phyloP scores from a whole-genome alignment of 2,329 filamentous ascomycete genomes.

The Triangularia verruculosa region DNA sequence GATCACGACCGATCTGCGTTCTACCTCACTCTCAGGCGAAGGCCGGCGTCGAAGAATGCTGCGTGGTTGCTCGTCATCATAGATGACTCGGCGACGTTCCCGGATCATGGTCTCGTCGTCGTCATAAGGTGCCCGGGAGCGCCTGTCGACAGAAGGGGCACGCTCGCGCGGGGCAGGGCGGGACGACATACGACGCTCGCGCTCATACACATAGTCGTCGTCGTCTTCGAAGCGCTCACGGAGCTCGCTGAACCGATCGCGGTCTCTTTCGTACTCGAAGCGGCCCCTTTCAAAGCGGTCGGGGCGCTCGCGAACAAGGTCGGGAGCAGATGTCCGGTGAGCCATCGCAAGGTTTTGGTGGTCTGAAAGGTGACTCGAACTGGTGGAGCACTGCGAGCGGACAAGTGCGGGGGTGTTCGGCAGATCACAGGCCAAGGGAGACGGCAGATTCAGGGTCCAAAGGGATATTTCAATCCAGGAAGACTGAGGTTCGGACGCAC shows the following conservation, averaged over 20 bases:
- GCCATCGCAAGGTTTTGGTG: slow-evolving; percentile 21
- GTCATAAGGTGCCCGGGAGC: slow-evolving; percentile 40
- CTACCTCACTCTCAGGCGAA: slow-evolving; percentile 48
- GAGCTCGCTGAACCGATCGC: slow-evolving; percentile 53
- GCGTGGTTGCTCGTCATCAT: slow-evolving; percentile 50
- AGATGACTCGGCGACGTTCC: slow-evolving; percentile 44
- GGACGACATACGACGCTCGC: slow-evolving; percentile 37
- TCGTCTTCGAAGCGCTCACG: slow-evolving; percentile 48
- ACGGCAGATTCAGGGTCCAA: not conserved
- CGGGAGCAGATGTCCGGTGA: slow-evolving; percentile 22
- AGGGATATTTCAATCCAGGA: not conserved
- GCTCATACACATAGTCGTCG: slow-evolving; percentile 42
- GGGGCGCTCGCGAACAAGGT: slow-evolving; percentile 32
- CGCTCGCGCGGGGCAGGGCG: slow-evolving; percentile 42
- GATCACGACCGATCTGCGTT: slow-evolving; percentile 52
- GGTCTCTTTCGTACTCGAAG: slow-evolving; percentile 45
- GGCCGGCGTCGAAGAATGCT: slow-evolving; percentile 31
- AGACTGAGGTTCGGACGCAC: not conserved
- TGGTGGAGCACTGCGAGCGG: not conserved
- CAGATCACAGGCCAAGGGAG: not conserved
- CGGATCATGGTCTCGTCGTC: slow-evolving; percentile 46
- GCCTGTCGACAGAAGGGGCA: slow-evolving; percentile 43
- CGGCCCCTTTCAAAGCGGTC: slow-evolving; percentile 57
- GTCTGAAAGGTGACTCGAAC: not conserved
- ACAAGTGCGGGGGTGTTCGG: slow-evolving; percentile 2